These are phyloP conservation scores for Chaetomium cochliodes DNA, from an alignment of 495 filamentous ascomycete genomes.

Conservation along the genomic window DNA sequence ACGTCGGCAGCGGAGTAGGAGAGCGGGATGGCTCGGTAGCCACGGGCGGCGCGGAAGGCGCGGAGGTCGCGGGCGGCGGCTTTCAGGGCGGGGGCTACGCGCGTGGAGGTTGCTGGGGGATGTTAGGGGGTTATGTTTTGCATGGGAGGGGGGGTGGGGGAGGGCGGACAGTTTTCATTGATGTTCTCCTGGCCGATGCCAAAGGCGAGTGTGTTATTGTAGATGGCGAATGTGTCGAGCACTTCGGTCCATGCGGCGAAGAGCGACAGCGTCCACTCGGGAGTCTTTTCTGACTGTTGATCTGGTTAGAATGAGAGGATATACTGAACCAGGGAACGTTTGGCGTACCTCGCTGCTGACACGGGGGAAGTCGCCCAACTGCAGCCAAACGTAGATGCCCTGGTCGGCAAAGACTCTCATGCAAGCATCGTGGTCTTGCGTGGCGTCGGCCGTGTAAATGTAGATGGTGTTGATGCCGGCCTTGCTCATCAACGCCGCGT, in stretches of 20 bases:
- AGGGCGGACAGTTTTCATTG: conserved; percentile 37
- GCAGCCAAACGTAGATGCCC: conserved; percentile 70
- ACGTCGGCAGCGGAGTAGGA: conserved; percentile 82
- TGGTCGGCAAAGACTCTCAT: conserved; percentile 63
- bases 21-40: conserved; percentile 73
- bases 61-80: conserved; percentile 74
- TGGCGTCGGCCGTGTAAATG: conserved; percentile 74
- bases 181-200: conserved; percentile 81
- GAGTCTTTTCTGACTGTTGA: neutral
- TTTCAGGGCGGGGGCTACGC: conserved; percentile 70
- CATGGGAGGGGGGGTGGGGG: neutral
- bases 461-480: conserved; percentile 77
- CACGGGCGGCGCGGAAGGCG: conserved; percentile 66
- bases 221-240: conserved; percentile 70
- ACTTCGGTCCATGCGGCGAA: conserved; percentile 60
- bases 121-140: neutral
- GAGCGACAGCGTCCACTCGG: conserved; percentile 62
- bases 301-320: neutral
- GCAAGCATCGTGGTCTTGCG: conserved; percentile 59
- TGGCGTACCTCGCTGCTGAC: neutral
- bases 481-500: conserved; percentile 68
- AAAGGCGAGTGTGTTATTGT: conserved; percentile 71
- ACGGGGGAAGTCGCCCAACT: conserved; percentile 55
- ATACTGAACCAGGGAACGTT: neutral
- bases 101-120: conserved; percentile 53